Base-by-base conservation (phyloP, 331 rosid species). In the Spiraea crenata region DNA sequence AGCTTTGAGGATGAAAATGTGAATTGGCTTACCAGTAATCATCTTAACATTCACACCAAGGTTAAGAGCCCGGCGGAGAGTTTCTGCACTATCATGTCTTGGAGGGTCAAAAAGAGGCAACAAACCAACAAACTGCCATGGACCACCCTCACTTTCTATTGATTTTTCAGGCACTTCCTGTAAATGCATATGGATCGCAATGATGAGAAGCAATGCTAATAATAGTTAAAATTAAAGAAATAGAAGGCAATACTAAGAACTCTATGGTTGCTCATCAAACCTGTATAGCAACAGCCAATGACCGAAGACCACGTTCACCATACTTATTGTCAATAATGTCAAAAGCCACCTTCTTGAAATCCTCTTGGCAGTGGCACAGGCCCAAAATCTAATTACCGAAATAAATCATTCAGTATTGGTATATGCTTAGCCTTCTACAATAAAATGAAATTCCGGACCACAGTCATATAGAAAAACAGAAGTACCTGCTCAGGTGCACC, bases 401-500 rank as follows among this genome's bases (percentile, higher is more conserved):
- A 67, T 35, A 41, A 71, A 77, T 10, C 66, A n/a, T 16, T 63
- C 20, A 59, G 45, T 54, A 25, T 59, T 0, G 39, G 57, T 6
- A 25, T 5, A 67, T 4, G 68, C 17, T 49, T 65, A 49, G 41
- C 31, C 77, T 39, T 70, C 64, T 42, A 56, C 34, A 44, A 34
- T 42, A 19, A 25, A 16, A 9, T 31, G 31, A 15, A 37, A 9
- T 51, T 51, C 6, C 25, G 19, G 49, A 8, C n/a, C 19, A 63
- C 42, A 35, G 31, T 45, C 34, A 44, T 6, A 16, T 62, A 59
- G 48, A 52, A 57, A 46, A 77, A 74, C 9, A 34, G 39, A 73
- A 50, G 62, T 82, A 91, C 99, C 96, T 95, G 98, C 86, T 95
- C 99, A n/a, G 99, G 99, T 34, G 99, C 98, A 75, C 99, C 99